These are phyloP conservation scores for Hypoxylon sp. DNA, from an alignment of 2,329 filamentous ascomycete species.

Conservation along the genomic window DNA sequence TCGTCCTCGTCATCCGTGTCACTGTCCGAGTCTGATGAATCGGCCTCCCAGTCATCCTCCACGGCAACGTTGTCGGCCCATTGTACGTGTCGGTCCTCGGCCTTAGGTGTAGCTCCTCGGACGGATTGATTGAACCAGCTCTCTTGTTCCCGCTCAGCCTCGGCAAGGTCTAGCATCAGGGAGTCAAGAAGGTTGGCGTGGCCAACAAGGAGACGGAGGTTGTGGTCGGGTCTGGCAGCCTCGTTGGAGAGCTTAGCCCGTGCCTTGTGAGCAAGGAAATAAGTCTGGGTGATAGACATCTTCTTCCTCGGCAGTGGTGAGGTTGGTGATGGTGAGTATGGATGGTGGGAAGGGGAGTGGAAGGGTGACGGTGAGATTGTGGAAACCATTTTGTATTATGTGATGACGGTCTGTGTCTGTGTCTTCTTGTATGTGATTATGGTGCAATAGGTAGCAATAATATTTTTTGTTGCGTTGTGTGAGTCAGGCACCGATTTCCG, in stretches of 20 bases:
- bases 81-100: slow-evolving; percentile 81
- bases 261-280: slow-evolving; percentile 97
- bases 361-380: slow-evolving; percentile 49
- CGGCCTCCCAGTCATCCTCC: slow-evolving; percentile 79
- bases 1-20: slow-evolving; percentile 66
- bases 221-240: slow-evolving; percentile 91
- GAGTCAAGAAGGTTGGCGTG: slow-evolving; percentile 98
- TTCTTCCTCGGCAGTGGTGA: slow-evolving; percentile 76
- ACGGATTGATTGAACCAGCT: slow-evolving; percentile 98
- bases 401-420: slow-evolving; percentile 43
- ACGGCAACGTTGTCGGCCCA: slow-evolving; percentile 87
- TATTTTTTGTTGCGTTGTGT: slow-evolving; percentile 51
- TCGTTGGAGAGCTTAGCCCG: slow-evolving; percentile 95
- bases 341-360: slow-evolving; percentile 52
- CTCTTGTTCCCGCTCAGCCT: slow-evolving; percentile 96
- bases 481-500: slow-evolving; percentile 58
- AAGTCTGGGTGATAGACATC: slow-evolving; percentile 98
- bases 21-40: slow-evolving; percentile 71
- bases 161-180: slow-evolving; percentile 91
- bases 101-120: slow-evolving; percentile 74
- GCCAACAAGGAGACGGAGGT: slow-evolving; percentile 94
- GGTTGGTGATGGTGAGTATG: slow-evolving; percentile 54
- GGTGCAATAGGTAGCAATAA: slow-evolving; percentile 52
- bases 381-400: slow-evolving; percentile 57
- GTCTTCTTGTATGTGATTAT: slow-evolving; percentile 49